A percentile compares a stretch with the other conserved stretches of the same genome.
Evolutionary conservation across 495 filamentous ascomycete genomes (phyloP).

Genomic region (Aspergillus mulundensis): DNA sequence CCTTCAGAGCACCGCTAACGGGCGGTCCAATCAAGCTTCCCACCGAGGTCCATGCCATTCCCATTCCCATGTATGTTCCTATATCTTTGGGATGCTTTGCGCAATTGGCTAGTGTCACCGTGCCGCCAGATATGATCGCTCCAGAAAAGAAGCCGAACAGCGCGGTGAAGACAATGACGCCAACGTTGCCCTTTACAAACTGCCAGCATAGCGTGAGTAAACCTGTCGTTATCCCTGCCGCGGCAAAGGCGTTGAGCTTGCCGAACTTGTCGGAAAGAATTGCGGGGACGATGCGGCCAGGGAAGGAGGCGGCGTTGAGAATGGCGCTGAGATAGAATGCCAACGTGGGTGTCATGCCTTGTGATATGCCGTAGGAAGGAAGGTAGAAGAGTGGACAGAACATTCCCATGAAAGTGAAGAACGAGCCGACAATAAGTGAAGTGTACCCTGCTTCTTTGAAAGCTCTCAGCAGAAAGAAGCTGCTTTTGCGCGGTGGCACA

Average conservation of each 20-base stretch:
- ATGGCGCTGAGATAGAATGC: constrained; percentile 14
- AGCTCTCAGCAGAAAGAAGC: constrained; percentile 38
- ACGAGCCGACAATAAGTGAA: constrained; percentile 6
- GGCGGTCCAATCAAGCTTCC: constrained; percentile 50
- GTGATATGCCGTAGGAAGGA: constrained; percentile 1
- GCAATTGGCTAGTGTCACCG: constrained; percentile 39
- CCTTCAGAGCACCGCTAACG: constrained; percentile 45
- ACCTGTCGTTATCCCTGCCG: constrained; percentile 20
- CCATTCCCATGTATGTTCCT: constrained; percentile 56
- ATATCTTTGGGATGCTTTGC: constrained; percentile 40
- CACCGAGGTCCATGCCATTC: constrained; percentile 39
- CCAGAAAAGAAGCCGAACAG: constrained; percentile 34
- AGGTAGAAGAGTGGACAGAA: constrained; percentile 11
- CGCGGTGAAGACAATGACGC: constrained; percentile 29
- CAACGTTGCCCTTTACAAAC: constrained; percentile 18
- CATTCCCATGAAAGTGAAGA: constrained; percentile 12
- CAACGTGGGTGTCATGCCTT: constrained; percentile 3
- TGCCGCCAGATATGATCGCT: constrained; percentile 42
- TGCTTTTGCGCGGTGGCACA: constrained; percentile 38
- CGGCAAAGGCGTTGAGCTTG: constrained; percentile 9
- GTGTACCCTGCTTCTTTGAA: constrained; percentile 34
- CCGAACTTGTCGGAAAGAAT: constrained; percentile 12
- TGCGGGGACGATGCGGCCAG: constrained; percentile 4
- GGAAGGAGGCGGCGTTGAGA: constrained; percentile 13
- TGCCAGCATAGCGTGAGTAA: constrained; percentile 30